phyloP scores from a whole-genome alignment of 2,329 filamentous ascomycete species.

The Pseudogymnoascus sp. region DNA sequence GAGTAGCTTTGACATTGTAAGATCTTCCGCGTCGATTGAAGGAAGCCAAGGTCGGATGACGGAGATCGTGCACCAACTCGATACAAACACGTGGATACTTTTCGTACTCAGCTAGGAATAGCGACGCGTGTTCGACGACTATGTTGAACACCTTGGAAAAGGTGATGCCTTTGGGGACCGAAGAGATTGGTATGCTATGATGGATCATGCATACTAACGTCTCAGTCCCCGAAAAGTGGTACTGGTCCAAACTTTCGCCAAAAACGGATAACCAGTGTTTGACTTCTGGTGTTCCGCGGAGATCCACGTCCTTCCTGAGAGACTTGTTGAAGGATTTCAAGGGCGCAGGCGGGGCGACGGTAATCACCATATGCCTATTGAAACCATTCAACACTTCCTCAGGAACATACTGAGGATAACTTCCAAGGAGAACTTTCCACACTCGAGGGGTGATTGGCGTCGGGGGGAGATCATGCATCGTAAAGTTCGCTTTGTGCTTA shows the following conservation, averaged over 20 bases:
- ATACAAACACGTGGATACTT: slow-evolving; percentile 11
- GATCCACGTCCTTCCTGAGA: slow-evolving; percentile 12
- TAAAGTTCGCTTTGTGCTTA: slow-evolving; percentile 11
- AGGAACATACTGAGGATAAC: slow-evolving; percentile 12
- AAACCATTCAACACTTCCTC: slow-evolving; percentile 12
- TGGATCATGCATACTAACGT: slow-evolving; percentile 10
- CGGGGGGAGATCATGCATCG: slow-evolving; percentile 11
- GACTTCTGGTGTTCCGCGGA: slow-evolving; percentile 12
- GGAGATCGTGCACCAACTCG: slow-evolving; percentile 11
- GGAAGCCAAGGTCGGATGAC: not conserved
- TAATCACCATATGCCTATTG: slow-evolving; percentile 14
- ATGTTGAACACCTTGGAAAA: slow-evolving; percentile 10
- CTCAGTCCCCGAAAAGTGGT: slow-evolving; percentile 7
- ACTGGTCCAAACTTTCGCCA: slow-evolving; percentile 2
- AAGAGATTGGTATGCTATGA: not conserved
- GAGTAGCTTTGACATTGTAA: too few species aligned
- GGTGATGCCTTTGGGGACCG: slow-evolving; percentile 10
- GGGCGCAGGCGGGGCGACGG: slow-evolving; percentile 10
- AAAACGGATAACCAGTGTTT: slow-evolving; percentile 14
- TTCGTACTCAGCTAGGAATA: slow-evolving; percentile 13
- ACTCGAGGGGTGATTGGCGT: slow-evolving; percentile 12
- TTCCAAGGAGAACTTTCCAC: slow-evolving; percentile 11
- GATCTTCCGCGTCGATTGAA: too few species aligned
- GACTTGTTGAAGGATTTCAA: slow-evolving; percentile 13
- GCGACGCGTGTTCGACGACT: slow-evolving; percentile 12